Evolutionary conservation across 768 basidiomycete species (phyloP), one percentile per base, ranked within the genome.

Genomic region (Hebeloma cylindrosporum): DNA sequence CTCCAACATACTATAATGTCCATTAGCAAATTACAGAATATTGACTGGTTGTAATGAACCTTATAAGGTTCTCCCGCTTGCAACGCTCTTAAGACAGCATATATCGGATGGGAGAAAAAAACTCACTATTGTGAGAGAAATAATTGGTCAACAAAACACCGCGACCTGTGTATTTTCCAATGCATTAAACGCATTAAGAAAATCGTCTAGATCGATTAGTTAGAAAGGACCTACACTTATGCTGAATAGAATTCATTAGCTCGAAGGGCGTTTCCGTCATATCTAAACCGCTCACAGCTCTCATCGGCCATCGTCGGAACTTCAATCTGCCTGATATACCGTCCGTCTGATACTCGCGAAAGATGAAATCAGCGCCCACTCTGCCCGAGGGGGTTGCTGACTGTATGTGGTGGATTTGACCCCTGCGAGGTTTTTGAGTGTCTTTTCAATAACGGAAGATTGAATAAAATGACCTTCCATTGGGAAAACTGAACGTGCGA

Each of bases 91-190:
- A 27, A 35, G 14, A 11, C 17, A 35, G 13, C 41, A 28, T 14
- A 25, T 14, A 23, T 48, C 3, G 36, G 27, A 32, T 36, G 21
- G 22, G 16, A 14, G 25, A 13, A 27, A 26, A 43, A 40, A 14
- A 64, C 81, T 59, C 59, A 88, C 88, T 79, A 46, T 91, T 91
- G 52, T 91, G 88, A 10, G 88, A 90, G 55, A 91, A 91, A 56
- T 91, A 91, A 56, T 87, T 85, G 4, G 88, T 84, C 37, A 91
- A 65, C 3, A 90, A 63, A 3, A 72, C 60, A 5, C 88, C 88
- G 30, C 86, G 79, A 54, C 79, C 88, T 90, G 44, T n/a, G n/a
- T 9, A 35, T 16, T 17, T 44, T 49, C 45, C 41, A 49, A 30
- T 43, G 29, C 23, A 13, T 20, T 43, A n/a, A n/a, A n/a, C n/a